Conservation (phyloP, 2,329 filamentous ascomycete species). For the Cercospora sesami region DNA sequence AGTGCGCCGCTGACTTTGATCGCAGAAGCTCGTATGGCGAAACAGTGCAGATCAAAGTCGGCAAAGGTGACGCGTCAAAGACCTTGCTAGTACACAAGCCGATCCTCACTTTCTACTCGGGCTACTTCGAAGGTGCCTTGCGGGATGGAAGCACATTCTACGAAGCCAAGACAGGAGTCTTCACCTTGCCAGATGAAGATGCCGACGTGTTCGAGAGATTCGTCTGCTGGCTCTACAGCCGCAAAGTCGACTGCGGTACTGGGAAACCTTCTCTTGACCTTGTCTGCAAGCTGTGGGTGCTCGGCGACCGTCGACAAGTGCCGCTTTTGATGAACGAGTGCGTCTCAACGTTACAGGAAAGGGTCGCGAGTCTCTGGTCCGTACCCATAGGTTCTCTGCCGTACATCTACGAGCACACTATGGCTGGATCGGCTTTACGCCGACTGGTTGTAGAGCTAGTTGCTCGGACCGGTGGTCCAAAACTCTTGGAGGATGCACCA, state of each 20-base stretch:
- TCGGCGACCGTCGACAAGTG: constrained; percentile 18
- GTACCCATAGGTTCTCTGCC: too few species aligned
- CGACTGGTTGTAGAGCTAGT: too few species aligned
- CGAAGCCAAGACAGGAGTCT: constrained; percentile 15
- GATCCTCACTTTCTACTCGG: constrained; percentile 28
- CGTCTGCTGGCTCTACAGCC: constrained; percentile 20
- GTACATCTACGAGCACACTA: too few species aligned
- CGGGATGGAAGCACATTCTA: constrained; percentile 3
- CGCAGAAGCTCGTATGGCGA: constrained; percentile 51
- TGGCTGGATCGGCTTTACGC: too few species aligned
- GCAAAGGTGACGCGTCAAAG: background rate
- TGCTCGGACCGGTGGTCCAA: too few species aligned
- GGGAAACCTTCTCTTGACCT: too few species aligned
- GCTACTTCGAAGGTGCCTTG: constrained; percentile 27
- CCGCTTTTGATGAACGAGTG: constrained; percentile 24
- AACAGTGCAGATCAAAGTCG: constrained; percentile 39
- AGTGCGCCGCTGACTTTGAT: too few species aligned
- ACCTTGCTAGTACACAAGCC: constrained; percentile 28
- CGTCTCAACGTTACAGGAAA: too few species aligned
- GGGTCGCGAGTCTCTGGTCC: too few species aligned
- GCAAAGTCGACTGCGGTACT: too few species aligned
- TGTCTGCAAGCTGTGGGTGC: too few species aligned
- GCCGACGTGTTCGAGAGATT: constrained; percentile 15
- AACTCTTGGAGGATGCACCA: too few species aligned
- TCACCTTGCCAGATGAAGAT: constrained; percentile 17